Evolutionary conservation across 495 filamentous ascomycete species (phyloP), one percentile per base, ranked within the genome.

Genomic region (Thozetella sp.): DNA sequence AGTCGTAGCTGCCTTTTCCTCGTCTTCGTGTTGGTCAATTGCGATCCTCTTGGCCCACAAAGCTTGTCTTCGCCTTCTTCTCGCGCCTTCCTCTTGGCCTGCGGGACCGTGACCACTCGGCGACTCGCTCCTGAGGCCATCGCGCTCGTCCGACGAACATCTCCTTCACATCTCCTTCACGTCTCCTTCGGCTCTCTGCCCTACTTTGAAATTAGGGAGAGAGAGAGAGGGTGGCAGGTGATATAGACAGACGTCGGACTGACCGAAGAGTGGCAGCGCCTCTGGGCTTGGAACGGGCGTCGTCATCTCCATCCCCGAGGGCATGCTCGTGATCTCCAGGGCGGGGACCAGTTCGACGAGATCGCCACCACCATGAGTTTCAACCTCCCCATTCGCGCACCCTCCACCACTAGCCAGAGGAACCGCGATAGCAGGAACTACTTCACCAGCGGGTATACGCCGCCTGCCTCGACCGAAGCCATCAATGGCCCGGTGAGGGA

Each of bases 401-500:
- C 25, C 22, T 62, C 76, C 27, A 71, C 75, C 30, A 59, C 77
- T 25, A 81, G 76, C 59, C 60, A 70, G 62, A 67, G 83, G 62
- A 84, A 84, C 61, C 79, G 80, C 60, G 80, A 80, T 46, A 84
- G 81, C 63, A 75, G 82, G 64, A 79, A 77, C 65, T 81, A 82
- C 62, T 83, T 82, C 64, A 79, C 74, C 59, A 76, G 71, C 55
- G 63, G 26, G 60, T 75, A 79, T 46, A 81, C 78, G 4, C 74
- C 83, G 46, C 73, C 78, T 11, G 73, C 80, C 2, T 80, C 77
- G 6, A 76, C 80, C 4, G 82, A 84, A 62, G 80, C 83, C 25
- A 81, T 84, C 72, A 79, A 80, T 64, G 81, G 79, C 13, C 80
- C 81, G 19, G 74, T 84, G 45, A 76, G 79, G 51, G 80, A 84